These are phyloP conservation scores for Escovopsis sp. DNA, from an alignment of 2,329 filamentous ascomycete genomes.

Conservation along the genomic window DNA sequence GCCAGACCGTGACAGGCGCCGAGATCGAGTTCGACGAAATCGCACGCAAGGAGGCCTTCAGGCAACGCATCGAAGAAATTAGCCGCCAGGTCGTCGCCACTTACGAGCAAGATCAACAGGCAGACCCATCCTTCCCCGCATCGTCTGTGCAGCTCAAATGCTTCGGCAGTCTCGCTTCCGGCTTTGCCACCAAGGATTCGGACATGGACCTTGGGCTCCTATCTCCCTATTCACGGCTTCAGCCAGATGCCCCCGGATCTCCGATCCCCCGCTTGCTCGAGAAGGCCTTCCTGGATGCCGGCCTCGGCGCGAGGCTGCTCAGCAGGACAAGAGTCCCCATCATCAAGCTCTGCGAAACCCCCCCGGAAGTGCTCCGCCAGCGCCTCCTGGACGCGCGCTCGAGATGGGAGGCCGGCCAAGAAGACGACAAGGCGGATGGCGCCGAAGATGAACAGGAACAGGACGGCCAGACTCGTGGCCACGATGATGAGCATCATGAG, in stretches of 20 bases:
- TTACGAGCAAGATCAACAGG: conserved; percentile 31
- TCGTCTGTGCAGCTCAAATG: conserved; percentile 53
- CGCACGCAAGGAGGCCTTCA: conserved; percentile 56
- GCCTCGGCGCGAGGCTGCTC: conserved; percentile 62
- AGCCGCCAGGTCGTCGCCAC: conserved; percentile 44
- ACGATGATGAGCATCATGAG: conserved; percentile 9
- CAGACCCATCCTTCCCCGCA: conserved; percentile 31
- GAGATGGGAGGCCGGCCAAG: conserved; percentile 54
- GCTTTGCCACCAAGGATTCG: conserved; percentile 75
- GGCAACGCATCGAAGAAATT: conserved; percentile 46
- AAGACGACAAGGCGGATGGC: conserved; percentile 20
- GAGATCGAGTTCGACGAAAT: conserved; percentile 52
- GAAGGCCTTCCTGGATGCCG: conserved; percentile 54
- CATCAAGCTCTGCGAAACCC: conserved; percentile 69
- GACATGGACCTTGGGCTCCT: conserved; percentile 82
- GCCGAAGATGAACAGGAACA: conserved; percentile 23
- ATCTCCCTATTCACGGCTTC: conserved; percentile 42
- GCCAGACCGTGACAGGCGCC: conserved; percentile 32
- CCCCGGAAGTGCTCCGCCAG: conserved; percentile 42
- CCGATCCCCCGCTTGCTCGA: conserved; percentile 62
- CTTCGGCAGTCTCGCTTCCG: conserved; percentile 72
- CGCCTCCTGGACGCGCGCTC: conserved; percentile 49
- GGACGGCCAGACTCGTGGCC: conserved; percentile 5
- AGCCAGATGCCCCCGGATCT: conserved; percentile 39
- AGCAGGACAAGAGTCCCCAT: conserved; percentile 73